Percentiles rank a stretch among this genome's conserved stretches.
Evolutionary conservation across 306 rosid genomes (phyloP).

Genomic region (Coriaria nepalensis): DNA sequence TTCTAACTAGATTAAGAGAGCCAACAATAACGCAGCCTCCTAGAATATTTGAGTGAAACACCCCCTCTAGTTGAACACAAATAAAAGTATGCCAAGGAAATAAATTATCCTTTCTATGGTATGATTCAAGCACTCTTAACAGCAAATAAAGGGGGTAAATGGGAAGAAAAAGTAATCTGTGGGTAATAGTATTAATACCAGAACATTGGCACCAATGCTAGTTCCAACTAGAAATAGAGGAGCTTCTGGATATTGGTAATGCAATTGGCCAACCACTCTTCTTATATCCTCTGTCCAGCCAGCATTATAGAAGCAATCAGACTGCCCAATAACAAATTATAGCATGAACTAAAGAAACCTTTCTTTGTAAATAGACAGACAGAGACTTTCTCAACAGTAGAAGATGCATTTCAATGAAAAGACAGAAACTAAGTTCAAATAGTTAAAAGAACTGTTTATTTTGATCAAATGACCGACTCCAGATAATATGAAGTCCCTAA

Average conservation of each 20-base stretch:
- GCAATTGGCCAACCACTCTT: slow-evolving; percentile 49
- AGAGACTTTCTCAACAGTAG: not conserved
- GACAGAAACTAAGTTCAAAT: too few species aligned
- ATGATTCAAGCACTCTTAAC: too few species aligned
- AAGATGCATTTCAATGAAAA: slow-evolving; percentile 4
- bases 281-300: slow-evolving; percentile 97
- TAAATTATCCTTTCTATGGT: too few species aligned
- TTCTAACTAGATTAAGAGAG: not conserved
- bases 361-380: not conserved
- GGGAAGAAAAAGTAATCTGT: too few species aligned
- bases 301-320: slow-evolving; percentile 94
- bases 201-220: slow-evolving; percentile 86
- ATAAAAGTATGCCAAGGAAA: too few species aligned
- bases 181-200: slow-evolving; percentile 32
- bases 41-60: too few species aligned
- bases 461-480: too few species aligned
- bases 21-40: too few species aligned
- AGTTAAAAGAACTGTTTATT: too few species aligned
- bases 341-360: not conserved
- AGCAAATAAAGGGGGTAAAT: too few species aligned
- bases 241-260: slow-evolving; percentile 48
- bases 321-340: slow-evolving; percentile 41
- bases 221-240: slow-evolving; percentile 80
- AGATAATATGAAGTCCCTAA: too few species aligned
- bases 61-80: too few species aligned